Evolutionary conservation across 2,329 filamentous ascomycete species (phyloP), one percentile per base, ranked within the genome.

Genomic region (Pseudophaeomoniella oleicola): DNA sequence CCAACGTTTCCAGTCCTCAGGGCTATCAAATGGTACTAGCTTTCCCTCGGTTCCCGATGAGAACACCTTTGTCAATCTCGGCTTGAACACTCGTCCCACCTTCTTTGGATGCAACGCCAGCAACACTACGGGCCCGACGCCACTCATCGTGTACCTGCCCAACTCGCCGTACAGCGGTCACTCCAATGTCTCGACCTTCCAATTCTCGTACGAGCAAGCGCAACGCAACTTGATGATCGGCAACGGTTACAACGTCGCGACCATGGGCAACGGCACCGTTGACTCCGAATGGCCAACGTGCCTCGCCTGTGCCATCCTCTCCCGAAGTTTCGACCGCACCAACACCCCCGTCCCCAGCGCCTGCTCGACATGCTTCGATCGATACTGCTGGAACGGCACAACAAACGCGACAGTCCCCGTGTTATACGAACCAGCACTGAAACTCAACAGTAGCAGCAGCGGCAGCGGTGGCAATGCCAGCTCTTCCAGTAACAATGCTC

Each of bases 321-420:
- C 71, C 37, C 73, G 88, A 42, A 85, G 78, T 46, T 72, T 90
- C 45, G 66, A 75, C 42, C 71, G 84, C 35, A 88, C 83, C 0
- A 66, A 68, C 13, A 80, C 79, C 0, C 43, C 61, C 0, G 67
- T 87, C 1, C 88, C 88, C 0, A 65, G 70, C 1, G 74, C 72
- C 6, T 98, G 90, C 62, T 65, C 60, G 31, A 50, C 67, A 35
- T 98, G 90, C 62, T 96, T 94, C 57, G 46, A 64, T 10, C 58
- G 64, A 14, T 94, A 94, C 63, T 98, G 90, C 70, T 98, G 90
- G 90, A 73, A 94, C 54, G 90, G 90, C n/a, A 82, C 72, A 1
- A 54, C 64, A 44, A 60, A 52, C n/a, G 56, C 61, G 16, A 60
- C 47, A 37, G 94, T 71, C 46, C 80, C 78, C 11, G 83, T 48